Evolutionary conservation across 2,329 filamentous ascomycete genomes (phyloP).

Genomic region (Botrytis pseudocinerea): DNA sequence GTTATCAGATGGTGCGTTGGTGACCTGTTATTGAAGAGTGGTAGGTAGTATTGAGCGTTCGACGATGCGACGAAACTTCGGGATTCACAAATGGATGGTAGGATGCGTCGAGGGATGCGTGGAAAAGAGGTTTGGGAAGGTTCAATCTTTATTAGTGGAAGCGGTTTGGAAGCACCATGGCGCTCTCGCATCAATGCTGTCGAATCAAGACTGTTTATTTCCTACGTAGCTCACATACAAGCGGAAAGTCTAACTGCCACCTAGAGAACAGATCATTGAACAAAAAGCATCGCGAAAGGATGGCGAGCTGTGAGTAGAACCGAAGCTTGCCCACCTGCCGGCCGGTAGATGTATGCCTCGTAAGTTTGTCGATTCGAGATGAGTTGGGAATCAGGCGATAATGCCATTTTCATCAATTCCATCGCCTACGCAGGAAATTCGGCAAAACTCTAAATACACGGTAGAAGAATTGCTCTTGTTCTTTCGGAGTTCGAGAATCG

Average conservation of each 20-base stretch:
- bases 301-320: slow-evolving; percentile 6
- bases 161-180: neutral
- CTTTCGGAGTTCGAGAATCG: neutral
- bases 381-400: slow-evolving; percentile 22
- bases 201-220: neutral
- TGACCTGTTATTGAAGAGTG: slow-evolving; percentile 21
- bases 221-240: neutral
- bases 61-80: slow-evolving; percentile 17
- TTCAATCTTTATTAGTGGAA: neutral
- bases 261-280: neutral
- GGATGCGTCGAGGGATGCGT: neutral
- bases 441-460: slow-evolving; percentile 11
- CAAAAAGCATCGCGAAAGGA: neutral
- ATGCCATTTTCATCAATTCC: slow-evolving; percentile 8
- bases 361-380: slow-evolving; percentile 15
- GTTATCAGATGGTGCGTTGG: slow-evolving; percentile 22
- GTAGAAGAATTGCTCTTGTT: neutral
- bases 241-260: neutral
- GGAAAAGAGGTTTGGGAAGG: slow-evolving; percentile 12
- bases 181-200: neutral
- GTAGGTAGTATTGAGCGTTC: slow-evolving; percentile 4
- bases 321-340: slow-evolving; percentile 17
- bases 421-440: slow-evolving; percentile 26
- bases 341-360: slow-evolving; percentile 21
- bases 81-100: slow-evolving; percentile 4